A percentile compares a stretch with the other conserved stretches of the same genome.
phyloP scores from a whole-genome alignment of 176 grass and related monocot genomes.

The Eremochloa ophiuroides region DNA sequence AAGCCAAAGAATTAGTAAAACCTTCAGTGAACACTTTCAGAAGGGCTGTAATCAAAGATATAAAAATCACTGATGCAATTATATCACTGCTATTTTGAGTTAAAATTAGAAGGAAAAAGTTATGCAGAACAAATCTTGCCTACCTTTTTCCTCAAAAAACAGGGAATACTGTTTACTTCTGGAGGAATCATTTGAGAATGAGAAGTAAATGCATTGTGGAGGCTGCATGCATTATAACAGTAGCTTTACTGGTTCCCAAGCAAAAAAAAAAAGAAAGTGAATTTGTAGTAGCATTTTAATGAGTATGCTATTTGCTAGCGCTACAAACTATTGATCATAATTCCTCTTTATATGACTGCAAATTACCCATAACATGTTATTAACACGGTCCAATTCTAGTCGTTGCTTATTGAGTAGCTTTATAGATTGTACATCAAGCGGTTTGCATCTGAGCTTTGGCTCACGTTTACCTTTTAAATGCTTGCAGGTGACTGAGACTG shows the following conservation, averaged over 20 bases:
- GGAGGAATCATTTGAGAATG: neutral
- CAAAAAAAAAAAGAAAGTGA: neutral
- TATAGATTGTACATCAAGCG: neutral
- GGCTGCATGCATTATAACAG: no score
- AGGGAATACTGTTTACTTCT: neutral
- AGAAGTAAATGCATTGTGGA: neutral
- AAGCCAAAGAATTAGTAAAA: no score
- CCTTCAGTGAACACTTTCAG: no score
- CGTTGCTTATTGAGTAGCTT: neutral
- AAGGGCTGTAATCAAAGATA: no score
- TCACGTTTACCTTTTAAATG: neutral
- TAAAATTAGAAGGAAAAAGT: neutral
- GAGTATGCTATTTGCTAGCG: neutral
- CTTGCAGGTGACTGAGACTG: constrained; percentile 57
- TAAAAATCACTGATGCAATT: neutral
- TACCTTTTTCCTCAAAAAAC: neutral
- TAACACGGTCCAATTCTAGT: neutral
- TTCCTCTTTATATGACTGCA: neutral
- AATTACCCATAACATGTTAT: neutral
- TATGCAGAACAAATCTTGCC: no score
- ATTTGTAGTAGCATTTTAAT: neutral
- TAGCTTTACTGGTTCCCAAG: neutral
- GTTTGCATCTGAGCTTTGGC: neutral
- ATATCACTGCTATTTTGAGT: neutral
- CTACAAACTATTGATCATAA: neutral